Percentiles rank a stretch among this genome's conserved stretches.
Conservation (phyloP, 2,329 filamentous ascomycete genomes). For the Monosporascus sp. region DNA sequence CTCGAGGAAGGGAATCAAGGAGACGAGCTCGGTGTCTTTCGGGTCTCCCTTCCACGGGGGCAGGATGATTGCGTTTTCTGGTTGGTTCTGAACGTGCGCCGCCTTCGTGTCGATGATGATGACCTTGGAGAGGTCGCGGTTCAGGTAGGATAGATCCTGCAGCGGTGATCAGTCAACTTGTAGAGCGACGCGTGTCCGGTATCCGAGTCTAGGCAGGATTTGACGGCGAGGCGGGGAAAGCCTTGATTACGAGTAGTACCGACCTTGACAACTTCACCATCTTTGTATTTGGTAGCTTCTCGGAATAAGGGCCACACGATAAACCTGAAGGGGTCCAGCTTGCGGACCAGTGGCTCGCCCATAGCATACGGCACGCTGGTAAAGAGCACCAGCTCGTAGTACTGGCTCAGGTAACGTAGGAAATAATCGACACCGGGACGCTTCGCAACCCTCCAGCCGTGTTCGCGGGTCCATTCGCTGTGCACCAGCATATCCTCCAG, state of each 20-base stretch:
- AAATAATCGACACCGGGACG: conserved; percentile 96
- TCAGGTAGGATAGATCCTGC: conserved; percentile 94
- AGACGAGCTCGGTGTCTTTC: conserved; percentile 79
- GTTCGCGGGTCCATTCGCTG: conserved; percentile 88
- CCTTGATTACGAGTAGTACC: conserved; percentile 10
- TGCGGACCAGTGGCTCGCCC: conserved; percentile 82
- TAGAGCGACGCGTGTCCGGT: conserved; percentile 8
- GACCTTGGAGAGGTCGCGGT: conserved; percentile 91
- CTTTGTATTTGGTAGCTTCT: conserved; percentile 95
- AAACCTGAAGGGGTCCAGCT: conserved; percentile 91
- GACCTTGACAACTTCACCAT: conserved; percentile 95
- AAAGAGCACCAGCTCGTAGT: conserved; percentile 96
- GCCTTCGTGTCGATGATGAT: conserved; percentile 88
- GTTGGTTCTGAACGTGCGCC: conserved; percentile 78
- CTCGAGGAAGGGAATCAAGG: conserved; percentile 92
- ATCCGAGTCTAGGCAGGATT: neutral
- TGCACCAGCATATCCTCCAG: conserved; percentile 92
- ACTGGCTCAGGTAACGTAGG: conserved; percentile 90
- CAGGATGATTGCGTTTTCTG: conserved; percentile 92
- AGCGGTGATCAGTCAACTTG: conserved; percentile 14
- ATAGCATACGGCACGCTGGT: conserved; percentile 80
- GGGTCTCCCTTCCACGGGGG: conserved; percentile 84
- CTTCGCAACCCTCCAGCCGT: conserved; percentile 94
- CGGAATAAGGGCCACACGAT: conserved; percentile 93
- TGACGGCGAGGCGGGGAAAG: neutral